These are phyloP conservation scores for Metschnikowia drakensbergensis DNA, from an alignment of 805 yeast genomes.

Conservation along the genomic window DNA sequence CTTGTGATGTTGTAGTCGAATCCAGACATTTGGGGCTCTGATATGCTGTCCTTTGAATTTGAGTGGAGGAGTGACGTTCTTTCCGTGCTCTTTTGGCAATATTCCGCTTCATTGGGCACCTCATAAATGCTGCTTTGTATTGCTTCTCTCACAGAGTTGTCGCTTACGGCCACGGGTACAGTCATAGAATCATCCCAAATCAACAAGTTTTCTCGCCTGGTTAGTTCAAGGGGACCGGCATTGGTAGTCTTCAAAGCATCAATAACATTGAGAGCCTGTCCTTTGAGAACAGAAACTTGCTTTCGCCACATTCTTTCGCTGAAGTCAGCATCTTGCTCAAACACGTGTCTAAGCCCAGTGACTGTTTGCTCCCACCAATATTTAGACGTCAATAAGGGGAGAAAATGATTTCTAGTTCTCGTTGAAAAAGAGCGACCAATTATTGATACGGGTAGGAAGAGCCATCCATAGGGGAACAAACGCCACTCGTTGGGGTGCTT, in stretches of 20 bases:
- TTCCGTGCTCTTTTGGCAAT: background rate
- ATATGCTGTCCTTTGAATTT: background rate
- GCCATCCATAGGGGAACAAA: conserved; percentile 77
- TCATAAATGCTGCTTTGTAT: conserved; percentile 31
- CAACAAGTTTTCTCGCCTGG: conserved; percentile 52
- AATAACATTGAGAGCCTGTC: conserved; percentile 73
- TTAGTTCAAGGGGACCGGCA: conserved; percentile 67
- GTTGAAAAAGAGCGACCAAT: conserved; percentile 66
- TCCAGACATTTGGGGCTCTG: conserved; percentile 17
- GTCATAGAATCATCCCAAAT: conserved; percentile 61
- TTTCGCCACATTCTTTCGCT: conserved; percentile 62
- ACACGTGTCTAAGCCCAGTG: conserved; percentile 43
- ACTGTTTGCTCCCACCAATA: conserved; percentile 70
- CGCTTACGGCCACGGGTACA: conserved; percentile 39
- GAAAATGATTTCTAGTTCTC: conserved; percentile 50
- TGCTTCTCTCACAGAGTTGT: conserved; percentile 37
- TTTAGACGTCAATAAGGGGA: conserved; percentile 55
- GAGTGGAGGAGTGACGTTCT: background rate
- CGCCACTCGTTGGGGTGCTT: conserved; percentile 82
- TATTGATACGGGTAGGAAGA: conserved; percentile 57
- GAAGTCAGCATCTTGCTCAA: conserved; percentile 57
- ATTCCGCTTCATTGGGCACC: background rate
- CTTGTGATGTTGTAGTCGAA: conserved; percentile 21
- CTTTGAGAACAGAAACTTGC: conserved; percentile 69
- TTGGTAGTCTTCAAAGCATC: conserved; percentile 54